Evolutionary conservation across 495 filamentous ascomycete genomes (phyloP), one percentile per base, ranked within the genome.

Genomic region (Gamarada debralockiae): DNA sequence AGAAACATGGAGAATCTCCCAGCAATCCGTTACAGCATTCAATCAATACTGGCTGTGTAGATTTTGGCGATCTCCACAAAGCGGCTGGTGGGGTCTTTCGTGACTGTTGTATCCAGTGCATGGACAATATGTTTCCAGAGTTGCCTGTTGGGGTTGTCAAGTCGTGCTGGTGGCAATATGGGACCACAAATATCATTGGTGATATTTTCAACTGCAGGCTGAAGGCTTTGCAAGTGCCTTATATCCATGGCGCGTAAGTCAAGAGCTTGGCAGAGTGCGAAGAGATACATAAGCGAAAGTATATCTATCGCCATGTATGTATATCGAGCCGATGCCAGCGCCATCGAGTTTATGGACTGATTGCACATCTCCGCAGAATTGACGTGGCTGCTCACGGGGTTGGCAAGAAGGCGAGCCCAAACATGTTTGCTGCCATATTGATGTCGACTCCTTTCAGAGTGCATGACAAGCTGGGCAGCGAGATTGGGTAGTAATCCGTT

Each of bases 361-460:
- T 85, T 85, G 20, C 70, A 60, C 71, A 82, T 78, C 50, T 85
- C 81, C 1, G 81, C 80, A 0, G 71, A 66, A 41, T 82, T 78
- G 5, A 82, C 72, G 51, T 80, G 76, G 14, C 66, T 67, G 55
- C 73, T 76, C 48, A 84, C 69, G 0, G 79, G 79, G 9, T 73
- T 69, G 7, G 80, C 76, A 3, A 80, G 69, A 52, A 75, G 80
- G 0, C 65, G 71, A 78, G 53, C 57, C 85, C 83, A 2, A 80
- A 73, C 63, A 77, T 75, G 50, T 82, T 82, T 0, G 81, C 71
- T 0, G 83, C 80, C 67, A 81, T 80, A 55, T 72, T 79, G 57
- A 85, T 74, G 49, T 86, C 82, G 7, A 82, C 69, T 0, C 80
- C 80, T 58, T 85, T 85, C 58, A 77, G 64, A 0, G 71, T 73